Evolutionary conservation across 257 asterid species (phyloP).

Genomic region (Solanum appendiculatum): DNA sequence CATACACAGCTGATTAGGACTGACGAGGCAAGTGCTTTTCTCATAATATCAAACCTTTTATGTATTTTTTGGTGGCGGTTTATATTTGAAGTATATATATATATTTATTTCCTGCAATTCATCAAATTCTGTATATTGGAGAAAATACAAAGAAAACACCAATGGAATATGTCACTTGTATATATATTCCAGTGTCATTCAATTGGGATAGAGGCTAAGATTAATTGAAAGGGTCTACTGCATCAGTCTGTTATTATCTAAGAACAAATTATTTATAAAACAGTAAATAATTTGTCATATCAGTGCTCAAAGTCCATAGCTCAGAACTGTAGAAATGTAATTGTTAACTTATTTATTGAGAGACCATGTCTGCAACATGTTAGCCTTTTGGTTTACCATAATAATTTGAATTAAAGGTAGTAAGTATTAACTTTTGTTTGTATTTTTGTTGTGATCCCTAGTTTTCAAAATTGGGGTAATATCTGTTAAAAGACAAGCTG

Average conservation of each 20-base stretch:
- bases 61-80: not conserved
- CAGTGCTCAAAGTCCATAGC: not conserved
- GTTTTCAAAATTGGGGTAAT: not conserved
- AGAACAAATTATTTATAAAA: not conserved
- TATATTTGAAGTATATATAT: not conserved
- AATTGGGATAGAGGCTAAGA: not conserved
- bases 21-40: conserved; percentile 45
- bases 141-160: not conserved
- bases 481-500: not conserved
- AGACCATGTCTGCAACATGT: not conserved
- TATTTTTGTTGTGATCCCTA: not conserved
- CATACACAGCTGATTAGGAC: conserved; percentile 45
- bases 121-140: not conserved
- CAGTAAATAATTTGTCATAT: not conserved
- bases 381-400: not conserved
- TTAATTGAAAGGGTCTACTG: not conserved
- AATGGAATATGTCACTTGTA: not conserved
- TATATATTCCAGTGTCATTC: not conserved
- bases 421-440: too few species aligned
- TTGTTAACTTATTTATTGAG: not conserved
- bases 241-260: not conserved
- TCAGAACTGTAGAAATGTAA: not conserved
- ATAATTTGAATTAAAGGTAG: not conserved
- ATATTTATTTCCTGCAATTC: not conserved
- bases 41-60: not conserved